These are phyloP conservation scores for Epichloe scottii DNA, from an alignment of 2,329 filamentous ascomycete species.

Conservation along the genomic window DNA sequence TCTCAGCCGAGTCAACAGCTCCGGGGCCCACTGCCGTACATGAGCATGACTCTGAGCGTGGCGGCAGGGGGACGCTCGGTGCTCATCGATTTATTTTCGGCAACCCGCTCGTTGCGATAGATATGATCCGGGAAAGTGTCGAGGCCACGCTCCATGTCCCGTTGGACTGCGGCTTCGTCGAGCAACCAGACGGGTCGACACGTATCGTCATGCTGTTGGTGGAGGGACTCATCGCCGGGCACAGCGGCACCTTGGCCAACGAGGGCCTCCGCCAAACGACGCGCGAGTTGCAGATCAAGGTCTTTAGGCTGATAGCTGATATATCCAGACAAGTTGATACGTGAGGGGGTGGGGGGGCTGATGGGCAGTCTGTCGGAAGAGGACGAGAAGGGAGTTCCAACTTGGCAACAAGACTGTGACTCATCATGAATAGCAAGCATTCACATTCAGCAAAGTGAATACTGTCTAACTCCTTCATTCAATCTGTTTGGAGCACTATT, in stretches of 20 bases:
- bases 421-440: too few relatives aligned
- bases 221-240: background rate
- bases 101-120: background rate
- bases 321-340: background rate
- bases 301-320: background rate
- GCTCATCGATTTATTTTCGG: slow-evolving; percentile 2
- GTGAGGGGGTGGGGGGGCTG: background rate
- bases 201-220: slow-evolving; percentile 1
- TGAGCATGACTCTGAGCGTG: background rate
- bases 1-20: background rate
- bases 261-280: background rate
- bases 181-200: background rate
- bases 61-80: background rate
- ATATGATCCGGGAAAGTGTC: background rate
- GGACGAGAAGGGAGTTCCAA: too few relatives aligned
- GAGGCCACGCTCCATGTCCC: slow-evolving; percentile 1
- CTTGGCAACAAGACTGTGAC: too few relatives aligned
- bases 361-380: too few relatives aligned
- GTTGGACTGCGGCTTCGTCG: slow-evolving; percentile 1
- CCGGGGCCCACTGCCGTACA: background rate
- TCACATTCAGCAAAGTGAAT: too few relatives aligned
- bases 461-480: too few relatives aligned
- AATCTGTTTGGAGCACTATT: too few relatives aligned
- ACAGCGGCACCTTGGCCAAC: background rate
- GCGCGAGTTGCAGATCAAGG: background rate